phyloP scores from a whole-genome alignment of 2,329 filamentous ascomycete genomes.

The Aspergillus fijiensis region DNA sequence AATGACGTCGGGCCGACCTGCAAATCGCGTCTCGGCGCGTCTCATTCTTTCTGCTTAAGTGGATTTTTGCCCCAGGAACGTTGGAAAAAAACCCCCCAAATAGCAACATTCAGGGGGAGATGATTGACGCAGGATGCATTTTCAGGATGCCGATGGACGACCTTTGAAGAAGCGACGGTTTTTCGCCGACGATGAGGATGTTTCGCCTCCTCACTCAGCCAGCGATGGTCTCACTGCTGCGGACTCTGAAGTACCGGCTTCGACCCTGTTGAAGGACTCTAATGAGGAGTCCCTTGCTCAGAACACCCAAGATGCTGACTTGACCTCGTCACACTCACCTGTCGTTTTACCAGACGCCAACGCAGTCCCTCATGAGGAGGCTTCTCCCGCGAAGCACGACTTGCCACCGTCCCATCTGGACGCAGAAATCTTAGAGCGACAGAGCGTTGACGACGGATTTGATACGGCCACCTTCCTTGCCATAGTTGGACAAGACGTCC shows the following conservation, averaged over 20 bases:
- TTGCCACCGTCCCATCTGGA: neutral
- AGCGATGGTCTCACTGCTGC: constrained; percentile 3
- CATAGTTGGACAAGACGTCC: constrained; percentile 57
- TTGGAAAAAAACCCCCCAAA: neutral
- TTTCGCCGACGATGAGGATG: constrained; percentile 53
- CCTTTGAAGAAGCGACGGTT: constrained; percentile 64
- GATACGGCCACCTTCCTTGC: constrained; percentile 56
- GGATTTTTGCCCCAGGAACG: neutral
- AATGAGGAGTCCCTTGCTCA: neutral
- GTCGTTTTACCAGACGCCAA: neutral
- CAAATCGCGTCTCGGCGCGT: constrained; percentile 38
- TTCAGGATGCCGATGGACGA: constrained; percentile 49
- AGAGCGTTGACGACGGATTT: constrained; percentile 42
- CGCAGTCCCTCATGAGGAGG: neutral
- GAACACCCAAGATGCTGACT: neutral
- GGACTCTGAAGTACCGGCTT: constrained; percentile 21
- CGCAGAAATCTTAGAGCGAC: neutral
- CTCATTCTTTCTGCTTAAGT: constrained; percentile 17
- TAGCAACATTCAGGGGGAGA: neutral
- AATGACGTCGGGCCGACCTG: constrained; percentile 28
- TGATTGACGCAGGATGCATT: constrained; percentile 31
- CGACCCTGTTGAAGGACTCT: neutral
- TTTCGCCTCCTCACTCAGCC: constrained; percentile 20
- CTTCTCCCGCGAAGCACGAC: neutral
- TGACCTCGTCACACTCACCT: neutral